Conservation (phyloP, 2,329 filamentous ascomycete genomes). For the Aspergillus japonicus region DNA sequence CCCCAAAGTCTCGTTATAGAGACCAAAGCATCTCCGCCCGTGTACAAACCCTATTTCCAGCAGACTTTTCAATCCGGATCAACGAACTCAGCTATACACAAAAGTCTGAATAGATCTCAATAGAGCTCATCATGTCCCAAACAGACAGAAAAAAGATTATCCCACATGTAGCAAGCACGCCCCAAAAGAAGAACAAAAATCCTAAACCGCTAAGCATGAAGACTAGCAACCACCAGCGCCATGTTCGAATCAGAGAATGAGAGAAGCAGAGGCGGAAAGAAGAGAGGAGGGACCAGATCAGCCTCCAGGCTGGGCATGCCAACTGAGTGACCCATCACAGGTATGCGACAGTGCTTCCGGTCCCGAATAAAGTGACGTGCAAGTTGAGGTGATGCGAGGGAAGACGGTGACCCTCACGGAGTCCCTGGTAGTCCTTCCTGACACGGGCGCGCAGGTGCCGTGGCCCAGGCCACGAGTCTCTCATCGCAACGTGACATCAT, state of each 20-base stretch:
- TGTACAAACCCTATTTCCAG: slow-evolving; percentile 7
- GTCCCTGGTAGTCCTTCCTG: not conserved
- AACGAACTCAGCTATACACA: slow-evolving; percentile 21
- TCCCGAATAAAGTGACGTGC: slow-evolving; percentile 3
- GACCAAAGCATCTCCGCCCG: slow-evolving; percentile 5
- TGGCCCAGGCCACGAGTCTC: not conserved
- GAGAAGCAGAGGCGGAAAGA: slow-evolving; percentile 9
- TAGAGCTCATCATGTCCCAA: slow-evolving; percentile 14
- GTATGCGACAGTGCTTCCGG: slow-evolving; percentile 3
- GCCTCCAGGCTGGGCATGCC: slow-evolving; percentile 8
- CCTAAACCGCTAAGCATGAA: slow-evolving; percentile 23
- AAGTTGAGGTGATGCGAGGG: slow-evolving; percentile 6
- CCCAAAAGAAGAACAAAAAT: slow-evolving; percentile 9
- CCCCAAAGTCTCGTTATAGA: not conserved
- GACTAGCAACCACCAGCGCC: slow-evolving; percentile 37
- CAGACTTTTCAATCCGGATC: slow-evolving; percentile 19
- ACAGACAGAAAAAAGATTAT: slow-evolving; percentile 24
- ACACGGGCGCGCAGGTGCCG: slow-evolving; percentile 6
- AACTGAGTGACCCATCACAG: slow-evolving; percentile 7
- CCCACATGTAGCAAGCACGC: slow-evolving; percentile 17
- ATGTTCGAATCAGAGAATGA: slow-evolving; percentile 18
- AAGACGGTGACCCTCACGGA: slow-evolving; percentile 8
- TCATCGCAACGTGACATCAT: not conserved
- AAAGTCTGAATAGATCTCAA: slow-evolving; percentile 12
- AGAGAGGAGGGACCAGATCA: slow-evolving; percentile 11